Evolutionary conservation across 768 basidiomycete genomes (phyloP).

Genomic region (Mycena crocata): DNA sequence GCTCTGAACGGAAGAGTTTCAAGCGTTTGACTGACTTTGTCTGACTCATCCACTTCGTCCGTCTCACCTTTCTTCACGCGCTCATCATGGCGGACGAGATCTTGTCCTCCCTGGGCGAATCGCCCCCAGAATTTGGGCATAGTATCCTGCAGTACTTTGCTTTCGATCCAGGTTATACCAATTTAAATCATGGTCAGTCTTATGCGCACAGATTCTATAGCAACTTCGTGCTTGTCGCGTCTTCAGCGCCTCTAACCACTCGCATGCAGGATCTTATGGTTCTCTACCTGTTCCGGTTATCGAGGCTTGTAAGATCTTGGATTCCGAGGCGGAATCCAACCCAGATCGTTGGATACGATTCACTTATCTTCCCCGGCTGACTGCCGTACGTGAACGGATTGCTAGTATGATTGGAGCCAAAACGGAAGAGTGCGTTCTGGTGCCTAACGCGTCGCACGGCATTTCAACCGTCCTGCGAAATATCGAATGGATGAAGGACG

Average conservation of each 20-base stretch:
- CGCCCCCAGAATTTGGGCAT: slow-evolving; percentile 57
- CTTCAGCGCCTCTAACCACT: not conserved
- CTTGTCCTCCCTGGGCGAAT: slow-evolving; percentile 19
- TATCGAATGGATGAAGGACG: slow-evolving; percentile 69
- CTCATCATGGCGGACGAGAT: not conserved
- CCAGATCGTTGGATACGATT: slow-evolving; percentile 63
- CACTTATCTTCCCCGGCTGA: slow-evolving; percentile 42
- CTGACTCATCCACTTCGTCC: slow-evolving; percentile 2
- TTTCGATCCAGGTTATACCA: slow-evolving; percentile 54
- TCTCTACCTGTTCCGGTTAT: slow-evolving; percentile 60
- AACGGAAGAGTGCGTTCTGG: slow-evolving; percentile 60
- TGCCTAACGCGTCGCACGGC: slow-evolving; percentile 67
- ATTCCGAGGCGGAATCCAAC: slow-evolving; percentile 55
- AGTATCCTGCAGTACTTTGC: slow-evolving; percentile 54
- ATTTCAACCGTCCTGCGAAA: slow-evolving; percentile 72
- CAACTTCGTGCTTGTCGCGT: slow-evolving; percentile 13
- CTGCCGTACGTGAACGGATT: slow-evolving; percentile 54
- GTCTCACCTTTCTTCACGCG: not conserved
- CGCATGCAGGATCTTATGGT: slow-evolving; percentile 60
- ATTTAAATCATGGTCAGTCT: slow-evolving; percentile 57
- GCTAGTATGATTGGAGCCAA: slow-evolving; percentile 61
- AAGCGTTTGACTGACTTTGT: too few relatives aligned
- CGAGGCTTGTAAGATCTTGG: slow-evolving; percentile 49
- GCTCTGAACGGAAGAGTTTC: too few relatives aligned
- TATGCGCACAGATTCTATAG: slow-evolving; percentile 28